Evolutionary conservation across 2,329 filamentous ascomycete genomes (phyloP), one percentile per base, ranked within the genome.

Genomic region (Talaromyces sp.): DNA sequence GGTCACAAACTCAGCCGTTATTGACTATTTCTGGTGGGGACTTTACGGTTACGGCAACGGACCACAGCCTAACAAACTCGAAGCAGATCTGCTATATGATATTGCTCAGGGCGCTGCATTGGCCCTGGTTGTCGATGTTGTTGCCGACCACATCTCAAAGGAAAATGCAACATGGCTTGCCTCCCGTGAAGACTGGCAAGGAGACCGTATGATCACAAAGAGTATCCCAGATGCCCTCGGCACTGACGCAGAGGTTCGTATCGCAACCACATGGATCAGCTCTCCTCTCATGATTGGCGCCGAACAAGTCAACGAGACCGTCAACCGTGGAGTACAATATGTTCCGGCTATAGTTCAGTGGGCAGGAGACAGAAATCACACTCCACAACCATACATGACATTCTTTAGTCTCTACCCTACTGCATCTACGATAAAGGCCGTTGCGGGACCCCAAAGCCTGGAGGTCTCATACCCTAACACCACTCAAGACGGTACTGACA

Each of bases 331-430:
- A 1, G 67, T 77, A 35, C 79, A 81, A 69, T 81, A 79, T 64
- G 79, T 81, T 0, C 81, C 81, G 2, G 79, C 80, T 3, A 80
- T 82, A 39, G 79, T 81, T 0, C 81, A 82, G 67, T 83, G 80
- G 81, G 79, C 79, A 10, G 72, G 75, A 1, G 80, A 82, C 60
- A 73, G 75, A 13, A 57, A 61, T 0, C 79, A 80, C 57, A 76
- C 69, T 31, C 77, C 80, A 0, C 78, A 73, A 39, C 79, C 79
- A 0, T 79, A 80, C 64, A 72, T 73, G 45, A 75, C 74, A 7
- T 79, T 79, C 64, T 80, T 81, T 68, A 73, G 72, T 24, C 69
- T 81, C 24, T 81, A 79, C 62, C 79, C 81, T 0, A 77, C 76
- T 0, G 80, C 81, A 0, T 79, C 79, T 7, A 80, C 80, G 4